Percentiles rank a stretch among this genome's conserved stretches.
Evolutionary conservation across 345 rosid species (phyloP).

Genomic region (Bruguiera gymnorhiza): DNA sequence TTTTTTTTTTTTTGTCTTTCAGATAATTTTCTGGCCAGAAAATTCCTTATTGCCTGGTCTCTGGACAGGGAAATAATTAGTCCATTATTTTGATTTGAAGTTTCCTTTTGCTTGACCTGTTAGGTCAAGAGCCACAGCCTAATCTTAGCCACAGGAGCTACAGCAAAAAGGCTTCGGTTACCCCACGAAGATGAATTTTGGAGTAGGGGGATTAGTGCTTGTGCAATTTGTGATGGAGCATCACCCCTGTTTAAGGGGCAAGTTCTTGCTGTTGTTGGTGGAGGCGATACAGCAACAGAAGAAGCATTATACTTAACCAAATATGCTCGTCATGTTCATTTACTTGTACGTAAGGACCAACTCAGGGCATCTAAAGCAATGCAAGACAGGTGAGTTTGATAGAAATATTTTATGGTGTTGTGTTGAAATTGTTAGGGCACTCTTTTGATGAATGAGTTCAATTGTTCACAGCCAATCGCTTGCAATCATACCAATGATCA

Average conservation of each 20-base stretch:
- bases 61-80: neutral
- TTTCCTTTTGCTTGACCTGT: conserved; percentile 12
- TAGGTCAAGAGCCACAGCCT: conserved; percentile 87
- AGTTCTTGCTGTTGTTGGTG: conserved; percentile 95
- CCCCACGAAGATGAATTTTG: conserved; percentile 97
- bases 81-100: neutral
- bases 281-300: conserved; percentile 98
- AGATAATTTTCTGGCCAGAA: neutral
- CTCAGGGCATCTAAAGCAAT: conserved; percentile 94
- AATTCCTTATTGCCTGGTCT: conserved; percentile 3
- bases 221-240: conserved; percentile 99
- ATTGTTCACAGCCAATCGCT: too few species aligned
- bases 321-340: conserved; percentile 96
- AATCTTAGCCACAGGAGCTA: conserved; percentile 92
- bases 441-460: neutral
- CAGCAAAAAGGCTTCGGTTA: conserved; percentile 69
- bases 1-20: neutral
- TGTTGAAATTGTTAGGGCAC: neutral
- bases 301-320: conserved; percentile 93
- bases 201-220: conserved; percentile 99
- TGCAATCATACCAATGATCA: too few species aligned
- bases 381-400: conserved; percentile 87
- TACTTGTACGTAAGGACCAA: conserved; percentile 81
- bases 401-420: neutral
- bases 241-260: conserved; percentile 94